Conservation (phyloP, 768 basidiomycete species). For the Dentipellis fragilis region DNA sequence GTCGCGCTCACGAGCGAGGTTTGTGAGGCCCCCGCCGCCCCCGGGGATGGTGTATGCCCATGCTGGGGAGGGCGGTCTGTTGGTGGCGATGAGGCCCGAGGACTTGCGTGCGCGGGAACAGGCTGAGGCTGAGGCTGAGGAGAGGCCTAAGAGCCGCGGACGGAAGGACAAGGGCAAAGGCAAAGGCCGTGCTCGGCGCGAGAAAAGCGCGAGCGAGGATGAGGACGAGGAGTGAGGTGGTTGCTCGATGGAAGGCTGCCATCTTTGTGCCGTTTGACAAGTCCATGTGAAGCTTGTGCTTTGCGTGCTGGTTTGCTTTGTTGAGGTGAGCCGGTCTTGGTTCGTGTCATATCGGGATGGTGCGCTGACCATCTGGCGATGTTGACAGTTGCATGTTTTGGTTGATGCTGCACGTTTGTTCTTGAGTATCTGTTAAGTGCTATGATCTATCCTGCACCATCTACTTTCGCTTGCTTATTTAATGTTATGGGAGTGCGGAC, state of each 20-base stretch:
- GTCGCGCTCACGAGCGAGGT: not conserved
- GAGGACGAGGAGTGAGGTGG: too few species aligned
- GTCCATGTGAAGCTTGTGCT: not conserved
- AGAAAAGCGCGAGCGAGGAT: too few species aligned
- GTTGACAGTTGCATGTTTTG: too few species aligned
- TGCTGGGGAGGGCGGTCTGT: conserved; percentile 4
- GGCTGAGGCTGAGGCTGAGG: not conserved
- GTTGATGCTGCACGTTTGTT: too few species aligned
- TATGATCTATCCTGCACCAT: too few species aligned
- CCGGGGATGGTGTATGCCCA: conserved; percentile 4
- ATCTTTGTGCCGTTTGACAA: not conserved
- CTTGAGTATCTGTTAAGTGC: too few species aligned
- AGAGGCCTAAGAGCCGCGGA: not conserved
- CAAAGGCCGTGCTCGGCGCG: too few species aligned
- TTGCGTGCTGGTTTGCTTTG: not conserved
- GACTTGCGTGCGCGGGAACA: not conserved
- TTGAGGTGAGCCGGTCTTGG: not conserved
- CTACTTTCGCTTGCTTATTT: not conserved
- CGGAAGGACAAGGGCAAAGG: too few species aligned
- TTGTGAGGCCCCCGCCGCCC: conserved; percentile 4
- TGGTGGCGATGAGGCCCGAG: not conserved
- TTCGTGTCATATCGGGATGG: not conserved
- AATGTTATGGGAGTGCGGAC: not conserved
- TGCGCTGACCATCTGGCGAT: too few species aligned
- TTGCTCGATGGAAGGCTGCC: too few species aligned